Conservation (phyloP, 192 early-diverging fungal genomes). For the Entomortierella lignicola region DNA sequence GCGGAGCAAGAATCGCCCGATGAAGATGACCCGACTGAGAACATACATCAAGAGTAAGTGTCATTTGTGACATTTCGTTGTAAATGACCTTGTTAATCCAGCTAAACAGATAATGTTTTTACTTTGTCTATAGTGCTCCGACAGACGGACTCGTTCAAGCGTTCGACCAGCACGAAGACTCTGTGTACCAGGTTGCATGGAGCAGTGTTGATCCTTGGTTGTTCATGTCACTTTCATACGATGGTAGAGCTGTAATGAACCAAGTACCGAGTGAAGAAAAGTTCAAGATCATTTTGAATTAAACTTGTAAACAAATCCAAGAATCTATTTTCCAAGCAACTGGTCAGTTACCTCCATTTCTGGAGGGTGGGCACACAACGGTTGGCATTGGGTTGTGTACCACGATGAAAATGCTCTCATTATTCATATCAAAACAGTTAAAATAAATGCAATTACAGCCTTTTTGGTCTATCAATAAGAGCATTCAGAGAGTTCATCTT, state of each 20-base stretch:
- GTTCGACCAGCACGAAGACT: conserved; percentile 96
- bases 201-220: conserved; percentile 93
- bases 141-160: conserved; percentile 86
- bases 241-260: conserved; percentile 94
- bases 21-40: conserved; percentile 35
- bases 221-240: conserved; percentile 93
- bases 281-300: conserved; percentile 79
- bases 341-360: too few species aligned
- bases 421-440: too few species aligned
- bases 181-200: conserved; percentile 93
- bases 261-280: conserved; percentile 87
- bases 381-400: too few species aligned
- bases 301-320: too few species aligned
- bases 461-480: too few species aligned
- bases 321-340: too few species aligned
- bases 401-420: too few species aligned
- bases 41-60: conserved; percentile 38
- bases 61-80: neutral
- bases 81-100: neutral
- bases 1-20: conserved; percentile 15
- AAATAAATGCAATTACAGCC: neutral
- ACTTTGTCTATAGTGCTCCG: conserved; percentile 40
- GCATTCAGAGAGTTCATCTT: neutral
- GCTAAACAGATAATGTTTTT: neutral
- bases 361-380: too few species aligned